Conservation (phyloP, 331 rosid species). For the Prunus yedoensis region DNA sequence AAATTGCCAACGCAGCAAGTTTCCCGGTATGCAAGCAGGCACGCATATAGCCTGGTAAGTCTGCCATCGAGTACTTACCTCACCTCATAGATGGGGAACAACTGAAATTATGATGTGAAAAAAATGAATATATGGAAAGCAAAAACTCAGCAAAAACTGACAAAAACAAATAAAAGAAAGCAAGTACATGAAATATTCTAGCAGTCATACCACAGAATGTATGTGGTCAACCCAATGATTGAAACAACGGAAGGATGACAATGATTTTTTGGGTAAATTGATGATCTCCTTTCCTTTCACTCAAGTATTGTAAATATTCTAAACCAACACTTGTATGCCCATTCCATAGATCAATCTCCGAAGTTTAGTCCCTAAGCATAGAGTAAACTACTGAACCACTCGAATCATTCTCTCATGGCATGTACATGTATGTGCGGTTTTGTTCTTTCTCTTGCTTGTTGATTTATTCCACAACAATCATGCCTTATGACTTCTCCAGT, state of each 20-base stretch:
- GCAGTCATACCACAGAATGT: background rate
- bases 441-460: background rate
- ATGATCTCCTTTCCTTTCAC: too few species aligned
- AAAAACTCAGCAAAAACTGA: background rate
- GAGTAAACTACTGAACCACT: background rate
- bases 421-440: background rate
- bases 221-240: background rate
- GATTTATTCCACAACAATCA: background rate
- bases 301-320: background rate
- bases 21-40: slow-evolving; percentile 72
- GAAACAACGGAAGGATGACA: background rate
- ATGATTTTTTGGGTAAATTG: slow-evolving; percentile 6
- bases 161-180: slow-evolving; percentile 12
- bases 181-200: background rate
- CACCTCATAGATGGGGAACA: slow-evolving; percentile 43
- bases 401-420: background rate
- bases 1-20: slow-evolving; percentile 72
- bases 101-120: slow-evolving; percentile 34
- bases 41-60: slow-evolving; percentile 65
- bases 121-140: slow-evolving; percentile 6
- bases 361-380: background rate
- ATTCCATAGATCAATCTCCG: background rate
- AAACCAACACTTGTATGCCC: background rate
- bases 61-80: slow-evolving; percentile 61
- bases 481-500: background rate